Evolutionary conservation across 2,329 filamentous ascomycete genomes (phyloP).

Genomic region (Scolecobasidium constrictum): DNA sequence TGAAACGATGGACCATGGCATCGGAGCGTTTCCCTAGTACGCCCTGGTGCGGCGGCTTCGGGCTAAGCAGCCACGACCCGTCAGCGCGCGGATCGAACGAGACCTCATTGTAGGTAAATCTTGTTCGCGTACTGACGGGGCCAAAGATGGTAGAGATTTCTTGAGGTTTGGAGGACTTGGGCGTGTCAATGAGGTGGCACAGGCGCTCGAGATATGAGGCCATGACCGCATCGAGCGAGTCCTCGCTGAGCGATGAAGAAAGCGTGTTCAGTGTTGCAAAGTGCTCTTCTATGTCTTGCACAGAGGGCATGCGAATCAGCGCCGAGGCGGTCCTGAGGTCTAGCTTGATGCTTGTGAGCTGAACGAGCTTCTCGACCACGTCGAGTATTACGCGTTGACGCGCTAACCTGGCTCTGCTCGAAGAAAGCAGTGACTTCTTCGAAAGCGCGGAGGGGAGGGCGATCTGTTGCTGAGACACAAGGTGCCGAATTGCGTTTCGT

Average conservation of each 20-base stretch:
- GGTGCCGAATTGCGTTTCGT: constrained; percentile 68
- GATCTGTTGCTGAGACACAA: constrained; percentile 47
- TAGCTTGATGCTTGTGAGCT: neutral
- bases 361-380: neutral
- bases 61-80: neutral
- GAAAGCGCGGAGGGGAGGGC: constrained; percentile 41
- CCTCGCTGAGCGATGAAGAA: neutral
- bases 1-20: neutral
- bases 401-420: neutral
- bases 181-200: neutral
- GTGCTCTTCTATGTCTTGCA: too few relatives aligned
- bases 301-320: too few relatives aligned
- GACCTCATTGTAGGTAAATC: neutral
- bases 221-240: neutral
- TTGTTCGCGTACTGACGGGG: neutral
- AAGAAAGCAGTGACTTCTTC: neutral
- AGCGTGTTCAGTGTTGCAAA: neutral
- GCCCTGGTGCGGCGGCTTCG: neutral
- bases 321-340: neutral
- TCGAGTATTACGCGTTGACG: neutral
- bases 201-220: neutral
- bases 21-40: neutral
- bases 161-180: neutral
- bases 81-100: neutral
- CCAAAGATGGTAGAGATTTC: neutral